phyloP scores from a whole-genome alignment of 2,329 filamentous ascomycete species.

The Thielaviopsis cerberus region DNA sequence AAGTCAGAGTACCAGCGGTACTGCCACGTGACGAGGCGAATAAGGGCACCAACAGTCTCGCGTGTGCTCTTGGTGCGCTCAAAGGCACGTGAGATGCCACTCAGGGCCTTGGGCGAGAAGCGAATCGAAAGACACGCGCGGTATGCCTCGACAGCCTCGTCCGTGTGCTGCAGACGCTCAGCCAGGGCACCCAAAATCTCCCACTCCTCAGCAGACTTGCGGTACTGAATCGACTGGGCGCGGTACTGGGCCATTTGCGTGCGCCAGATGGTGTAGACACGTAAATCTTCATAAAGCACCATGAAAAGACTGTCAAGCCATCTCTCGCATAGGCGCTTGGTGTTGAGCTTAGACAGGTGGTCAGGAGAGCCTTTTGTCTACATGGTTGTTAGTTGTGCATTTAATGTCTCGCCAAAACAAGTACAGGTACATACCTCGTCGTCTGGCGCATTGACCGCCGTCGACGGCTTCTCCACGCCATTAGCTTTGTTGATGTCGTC shows the following conservation, averaged over 20 bases:
- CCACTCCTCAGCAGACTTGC: constrained; percentile 94
- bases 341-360: constrained; percentile 77
- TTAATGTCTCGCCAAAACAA: not conserved
- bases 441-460: constrained; percentile 2
- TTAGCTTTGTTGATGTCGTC: not conserved
- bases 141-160: constrained; percentile 87
- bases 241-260: constrained; percentile 94
- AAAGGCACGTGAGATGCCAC: constrained; percentile 63
- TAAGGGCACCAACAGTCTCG: constrained; percentile 67
- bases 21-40: constrained; percentile 89
- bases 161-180: constrained; percentile 75
- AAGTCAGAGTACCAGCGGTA: constrained; percentile 99
- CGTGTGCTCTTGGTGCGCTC: constrained; percentile 62
- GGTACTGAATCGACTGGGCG: constrained; percentile 84
- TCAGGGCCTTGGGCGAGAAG: constrained; percentile 84
- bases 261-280: constrained; percentile 97
- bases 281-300: constrained; percentile 93
- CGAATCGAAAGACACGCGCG: constrained; percentile 69
- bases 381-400: not conserved
- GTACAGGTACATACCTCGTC: not conserved
- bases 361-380: constrained; percentile 48
- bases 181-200: constrained; percentile 89
- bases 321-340: constrained; percentile 89
- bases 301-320: constrained; percentile 99
- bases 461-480: constrained; percentile 5